These are phyloP conservation scores for Microsporum canis DNA, from an alignment of 2,329 filamentous ascomycete genomes.

Conservation along the genomic window DNA sequence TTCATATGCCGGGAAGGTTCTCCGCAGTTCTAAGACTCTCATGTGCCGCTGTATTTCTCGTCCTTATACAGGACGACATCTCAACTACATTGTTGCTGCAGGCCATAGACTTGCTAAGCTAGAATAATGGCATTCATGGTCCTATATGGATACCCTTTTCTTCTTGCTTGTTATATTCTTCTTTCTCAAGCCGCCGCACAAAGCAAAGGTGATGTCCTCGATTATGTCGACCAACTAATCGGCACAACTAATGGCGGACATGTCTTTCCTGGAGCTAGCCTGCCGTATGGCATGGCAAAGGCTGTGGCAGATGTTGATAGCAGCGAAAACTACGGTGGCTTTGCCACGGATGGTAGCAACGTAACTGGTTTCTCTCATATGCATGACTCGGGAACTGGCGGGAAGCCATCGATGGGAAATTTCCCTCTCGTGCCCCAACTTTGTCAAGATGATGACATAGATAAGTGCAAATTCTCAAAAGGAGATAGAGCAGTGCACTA, in stretches of 20 bases:
- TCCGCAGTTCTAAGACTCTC: neutral
- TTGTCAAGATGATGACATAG: slow-evolving; percentile 50
- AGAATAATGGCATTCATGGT: neutral
- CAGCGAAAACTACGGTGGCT: slow-evolving; percentile 46
- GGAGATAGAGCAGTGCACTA: slow-evolving; percentile 40
- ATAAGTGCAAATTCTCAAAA: slow-evolving; percentile 51
- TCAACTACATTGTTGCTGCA: neutral
- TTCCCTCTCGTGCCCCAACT: slow-evolving; percentile 61
- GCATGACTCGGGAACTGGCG: slow-evolving; percentile 44
- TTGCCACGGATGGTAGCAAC: slow-evolving; percentile 40
- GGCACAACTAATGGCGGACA: slow-evolving; percentile 43
- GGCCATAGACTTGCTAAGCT: neutral
- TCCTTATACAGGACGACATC: neutral
- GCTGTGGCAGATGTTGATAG: slow-evolving; percentile 44
- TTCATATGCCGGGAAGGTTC: neutral
- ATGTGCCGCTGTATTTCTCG: neutral
- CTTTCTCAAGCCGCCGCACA: neutral
- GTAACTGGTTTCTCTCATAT: slow-evolving; percentile 44
- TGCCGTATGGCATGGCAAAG: slow-evolving; percentile 48
- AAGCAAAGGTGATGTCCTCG: slow-evolving; percentile 15
- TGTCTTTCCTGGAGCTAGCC: slow-evolving; percentile 46
- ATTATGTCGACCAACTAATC: slow-evolving; percentile 43
- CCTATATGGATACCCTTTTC: neutral
- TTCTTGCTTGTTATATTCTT: neutral
- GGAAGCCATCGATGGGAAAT: slow-evolving; percentile 54